Percentiles rank a stretch among this genome's conserved stretches.
Evolutionary conservation across 306 rosid species (phyloP).

Genomic region (Gleditsia sinensis): DNA sequence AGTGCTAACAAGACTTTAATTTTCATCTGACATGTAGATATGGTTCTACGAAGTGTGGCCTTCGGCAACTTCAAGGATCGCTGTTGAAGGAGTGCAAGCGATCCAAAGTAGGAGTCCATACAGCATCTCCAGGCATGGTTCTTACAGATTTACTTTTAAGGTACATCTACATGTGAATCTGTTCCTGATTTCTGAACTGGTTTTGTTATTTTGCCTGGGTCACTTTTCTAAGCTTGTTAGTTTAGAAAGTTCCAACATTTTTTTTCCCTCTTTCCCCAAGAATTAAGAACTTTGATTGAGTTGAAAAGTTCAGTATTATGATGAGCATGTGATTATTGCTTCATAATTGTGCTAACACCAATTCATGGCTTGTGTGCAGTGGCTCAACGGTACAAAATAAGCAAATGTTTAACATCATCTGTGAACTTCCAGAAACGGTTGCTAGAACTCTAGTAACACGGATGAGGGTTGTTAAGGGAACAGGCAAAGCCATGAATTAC

Average conservation of each 20-base stretch:
- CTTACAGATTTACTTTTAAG: slow-evolving; percentile 92
- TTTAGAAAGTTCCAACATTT: not conserved
- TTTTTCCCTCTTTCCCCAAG: not conserved
- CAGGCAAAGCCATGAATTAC: slow-evolving; percentile 88
- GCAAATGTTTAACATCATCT: slow-evolving; percentile 87
- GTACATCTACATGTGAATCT: slow-evolving; percentile 41
- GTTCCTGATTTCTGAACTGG: slow-evolving; percentile 4
- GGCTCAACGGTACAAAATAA: slow-evolving; percentile 89
- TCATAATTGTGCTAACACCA: slow-evolving; percentile 2
- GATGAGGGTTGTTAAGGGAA: slow-evolving; percentile 93
- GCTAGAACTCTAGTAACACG: slow-evolving; percentile 94
- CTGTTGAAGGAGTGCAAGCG: slow-evolving; percentile 83
- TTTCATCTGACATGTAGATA: slow-evolving; percentile 52
- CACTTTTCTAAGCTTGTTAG: not conserved
- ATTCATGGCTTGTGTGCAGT: slow-evolving; percentile 50
- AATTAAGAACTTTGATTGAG: slow-evolving; percentile 10
- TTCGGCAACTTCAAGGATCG: slow-evolving; percentile 92
- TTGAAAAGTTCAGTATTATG: not conserved
- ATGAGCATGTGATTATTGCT: not conserved
- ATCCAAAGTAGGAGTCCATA: slow-evolving; percentile 86
- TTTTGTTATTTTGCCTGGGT: not conserved
- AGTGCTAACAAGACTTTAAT: slow-evolving; percentile 31
- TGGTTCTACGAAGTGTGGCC: slow-evolving; percentile 97
- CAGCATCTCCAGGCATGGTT: slow-evolving; percentile 99
- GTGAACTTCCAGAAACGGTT: slow-evolving; percentile 97